Base-by-base conservation (phyloP, 352 stramenopile genomes). In the Thalassiosira hispida region DNA sequence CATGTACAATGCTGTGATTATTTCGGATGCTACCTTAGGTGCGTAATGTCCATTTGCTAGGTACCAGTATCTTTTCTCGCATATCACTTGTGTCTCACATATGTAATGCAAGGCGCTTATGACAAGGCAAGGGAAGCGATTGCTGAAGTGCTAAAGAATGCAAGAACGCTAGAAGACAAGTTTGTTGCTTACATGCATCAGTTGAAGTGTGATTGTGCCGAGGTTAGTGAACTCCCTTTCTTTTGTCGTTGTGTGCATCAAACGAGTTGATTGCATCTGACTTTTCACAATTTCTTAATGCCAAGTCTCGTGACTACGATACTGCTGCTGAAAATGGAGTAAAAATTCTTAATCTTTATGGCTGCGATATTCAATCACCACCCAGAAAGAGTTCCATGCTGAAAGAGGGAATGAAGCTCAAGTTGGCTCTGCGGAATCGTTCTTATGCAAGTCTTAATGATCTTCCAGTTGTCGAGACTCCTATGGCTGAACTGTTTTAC, bases 351-450 rank as follows among this genome's bases (percentile, higher is more conserved):
- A 69, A 20, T 11, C 40, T 61, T 12, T 79, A 74, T 56, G 71
- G 64, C 5, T 61, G 40, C 9, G 49, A 73, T 27, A 69, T 79
- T 25, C 71, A 44, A 38, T 1, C 31, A 0, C 23, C 22, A 12
- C 62, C 62, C 22, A 69, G 47, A 1, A 66, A 67, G 29, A 3
- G 46, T 23, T 31, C 31, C n/a, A 55, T 73, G 18, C 12, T 47
- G 12, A 67, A 69, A 53, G 47, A 75, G 42, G 51, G 69, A 9
- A 64, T 68, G 51, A 73, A 79, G 46, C 35, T 75, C n/a, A 73
- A 79, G 55, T 0, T 75, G 16, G 71, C 71, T 1, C 7, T 74
- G 9, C 29, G 33, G 8, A 75, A 79, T 31, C 71, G 56, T 38
- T 16, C 42, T 2, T 62, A 70, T 25, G 68, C 71, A 23, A 67